Conservation (phyloP, 345 rosid genomes). For the Leavenworthia alabamica region DNA sequence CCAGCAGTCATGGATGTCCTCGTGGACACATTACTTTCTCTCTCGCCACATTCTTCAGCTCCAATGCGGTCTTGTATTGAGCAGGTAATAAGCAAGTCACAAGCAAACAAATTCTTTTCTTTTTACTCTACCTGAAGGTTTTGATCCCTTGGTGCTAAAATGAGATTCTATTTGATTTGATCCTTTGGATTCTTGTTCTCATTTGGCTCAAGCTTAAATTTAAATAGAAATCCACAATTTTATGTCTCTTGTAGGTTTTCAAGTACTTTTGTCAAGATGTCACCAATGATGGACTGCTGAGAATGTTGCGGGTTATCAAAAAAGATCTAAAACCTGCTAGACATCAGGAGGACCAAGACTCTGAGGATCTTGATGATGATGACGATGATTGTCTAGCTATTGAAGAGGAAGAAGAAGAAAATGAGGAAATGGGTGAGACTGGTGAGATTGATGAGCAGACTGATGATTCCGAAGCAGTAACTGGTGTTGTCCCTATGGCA, state of each 20-base stretch:
- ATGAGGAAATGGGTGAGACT: slow-evolving; percentile 62
- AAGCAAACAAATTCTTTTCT: not conserved
- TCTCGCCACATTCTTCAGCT: slow-evolving; percentile 88
- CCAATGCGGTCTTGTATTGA: slow-evolving; percentile 82
- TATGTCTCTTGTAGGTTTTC: slow-evolving; percentile 56
- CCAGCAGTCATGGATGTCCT: slow-evolving; percentile 88
- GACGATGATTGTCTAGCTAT: slow-evolving; percentile 71
- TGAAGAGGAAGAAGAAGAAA: slow-evolving; percentile 89
- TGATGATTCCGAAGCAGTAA: slow-evolving; percentile 67
- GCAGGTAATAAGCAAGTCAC: slow-evolving; percentile 48
- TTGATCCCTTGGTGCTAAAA: not conserved
- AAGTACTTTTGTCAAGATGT: slow-evolving; percentile 69
- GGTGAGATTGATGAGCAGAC: slow-evolving; percentile 71
- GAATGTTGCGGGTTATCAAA: slow-evolving; percentile 82
- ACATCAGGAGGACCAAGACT: slow-evolving; percentile 47
- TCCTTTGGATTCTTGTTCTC: not conserved
- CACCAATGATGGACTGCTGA: slow-evolving; percentile 67
- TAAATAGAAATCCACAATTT: not conserved
- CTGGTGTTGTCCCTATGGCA: slow-evolving; percentile 37
- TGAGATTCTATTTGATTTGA: not conserved
- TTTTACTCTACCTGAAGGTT: not conserved
- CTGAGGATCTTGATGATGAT: slow-evolving; percentile 55
- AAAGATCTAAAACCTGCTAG: slow-evolving; percentile 88
- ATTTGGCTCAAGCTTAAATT: not conserved
- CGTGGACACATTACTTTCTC: slow-evolving; percentile 75